These are phyloP conservation scores for Trypanosoma boissoni DNA, from an alignment of 208 protist species.

Conservation along the genomic window DNA sequence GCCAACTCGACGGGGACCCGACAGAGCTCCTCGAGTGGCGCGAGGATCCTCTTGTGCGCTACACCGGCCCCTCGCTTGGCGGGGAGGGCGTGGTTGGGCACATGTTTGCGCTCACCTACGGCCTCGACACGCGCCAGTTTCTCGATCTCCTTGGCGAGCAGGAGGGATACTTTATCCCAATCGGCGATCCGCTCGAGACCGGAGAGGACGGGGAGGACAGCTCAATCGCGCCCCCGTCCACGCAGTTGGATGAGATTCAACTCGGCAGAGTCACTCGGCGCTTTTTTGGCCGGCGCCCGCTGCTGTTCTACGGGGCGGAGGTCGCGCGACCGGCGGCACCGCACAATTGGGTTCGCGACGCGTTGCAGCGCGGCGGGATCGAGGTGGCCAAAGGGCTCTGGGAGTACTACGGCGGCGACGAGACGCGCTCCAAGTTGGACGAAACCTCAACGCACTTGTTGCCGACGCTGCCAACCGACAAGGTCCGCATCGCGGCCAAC, in stretches of 20 bases:
- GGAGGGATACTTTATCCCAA: slow-evolving; percentile 22
- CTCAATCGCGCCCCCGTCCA: not conserved
- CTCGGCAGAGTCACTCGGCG: not conserved
- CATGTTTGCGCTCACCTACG: slow-evolving; percentile 26
- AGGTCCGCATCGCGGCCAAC: not conserved
- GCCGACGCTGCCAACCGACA: not conserved
- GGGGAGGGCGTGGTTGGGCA: slow-evolving; percentile 1
- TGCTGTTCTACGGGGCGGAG: not conserved
- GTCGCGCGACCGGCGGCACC: slow-evolving; percentile 1
- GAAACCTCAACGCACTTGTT: not conserved
- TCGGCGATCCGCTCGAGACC: slow-evolving; percentile 1
- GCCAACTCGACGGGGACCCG: slow-evolving; percentile 26
- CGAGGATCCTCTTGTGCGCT: slow-evolving; percentile 37
- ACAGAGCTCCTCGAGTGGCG: slow-evolving; percentile 31
- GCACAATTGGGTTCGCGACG: slow-evolving; percentile 33
- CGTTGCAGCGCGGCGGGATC: slow-evolving; percentile 34
- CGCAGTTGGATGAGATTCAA: not conserved
- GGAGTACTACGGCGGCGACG: slow-evolving; percentile 40
- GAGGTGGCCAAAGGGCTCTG: slow-evolving; percentile 47
- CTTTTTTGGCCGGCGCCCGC: too few species aligned
- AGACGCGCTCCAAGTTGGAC: not conserved
- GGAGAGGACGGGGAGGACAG: not conserved
- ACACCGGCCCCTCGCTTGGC: slow-evolving; percentile 8
- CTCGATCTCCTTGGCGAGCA: slow-evolving; percentile 20
- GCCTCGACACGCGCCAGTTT: slow-evolving; percentile 29